Percentiles rank a stretch among this genome's conserved stretches.
These are phyloP conservation scores for Linnemannia hyalina DNA, from an alignment of 192 early-diverging fungal species.

Conservation along the genomic window DNA sequence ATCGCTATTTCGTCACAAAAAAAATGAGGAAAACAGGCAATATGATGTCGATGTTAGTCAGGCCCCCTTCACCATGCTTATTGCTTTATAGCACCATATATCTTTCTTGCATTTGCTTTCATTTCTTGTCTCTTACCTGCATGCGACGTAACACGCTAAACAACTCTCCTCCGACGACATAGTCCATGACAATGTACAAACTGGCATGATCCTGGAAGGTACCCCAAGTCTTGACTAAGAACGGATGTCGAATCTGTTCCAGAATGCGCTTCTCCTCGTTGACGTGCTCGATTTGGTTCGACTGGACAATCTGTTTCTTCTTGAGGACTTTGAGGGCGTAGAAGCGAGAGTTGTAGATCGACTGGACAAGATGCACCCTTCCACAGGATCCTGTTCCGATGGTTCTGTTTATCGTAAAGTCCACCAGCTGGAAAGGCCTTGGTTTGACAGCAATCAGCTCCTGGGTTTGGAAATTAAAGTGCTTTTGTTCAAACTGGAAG, in stretches of 20 bases:
- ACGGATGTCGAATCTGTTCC: conserved; percentile 88
- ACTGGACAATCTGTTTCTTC: conserved; percentile 92
- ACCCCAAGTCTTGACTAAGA: conserved; percentile 92
- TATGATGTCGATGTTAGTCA: background rate
- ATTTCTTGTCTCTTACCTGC: conserved; percentile 69
- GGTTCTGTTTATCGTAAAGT: conserved; percentile 89
- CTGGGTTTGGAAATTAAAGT: conserved; percentile 53
- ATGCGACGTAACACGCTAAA: conserved; percentile 81
- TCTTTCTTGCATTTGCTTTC: background rate
- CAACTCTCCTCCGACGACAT: conserved; percentile 94
- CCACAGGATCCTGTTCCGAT: conserved; percentile 98
- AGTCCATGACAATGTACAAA: conserved; percentile 96
- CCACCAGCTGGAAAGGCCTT: conserved; percentile 69
- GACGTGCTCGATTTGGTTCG: conserved; percentile 97
- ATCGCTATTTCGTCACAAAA: conserved; percentile 58
- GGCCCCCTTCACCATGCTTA: background rate
- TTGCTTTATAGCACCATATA: background rate
- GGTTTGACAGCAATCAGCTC: conserved; percentile 49
- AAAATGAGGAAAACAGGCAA: background rate
- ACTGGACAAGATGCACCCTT: conserved; percentile 91
- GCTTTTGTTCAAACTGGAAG: conserved; percentile 55
- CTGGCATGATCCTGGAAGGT: conserved; percentile 93
- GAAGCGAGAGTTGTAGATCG: conserved; percentile 81
- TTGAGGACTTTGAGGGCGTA: conserved; percentile 97
- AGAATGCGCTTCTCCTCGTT: conserved; percentile 96